These are phyloP conservation scores for Beauveria varroae DNA, from an alignment of 2,329 filamentous ascomycete genomes.

Conservation along the genomic window DNA sequence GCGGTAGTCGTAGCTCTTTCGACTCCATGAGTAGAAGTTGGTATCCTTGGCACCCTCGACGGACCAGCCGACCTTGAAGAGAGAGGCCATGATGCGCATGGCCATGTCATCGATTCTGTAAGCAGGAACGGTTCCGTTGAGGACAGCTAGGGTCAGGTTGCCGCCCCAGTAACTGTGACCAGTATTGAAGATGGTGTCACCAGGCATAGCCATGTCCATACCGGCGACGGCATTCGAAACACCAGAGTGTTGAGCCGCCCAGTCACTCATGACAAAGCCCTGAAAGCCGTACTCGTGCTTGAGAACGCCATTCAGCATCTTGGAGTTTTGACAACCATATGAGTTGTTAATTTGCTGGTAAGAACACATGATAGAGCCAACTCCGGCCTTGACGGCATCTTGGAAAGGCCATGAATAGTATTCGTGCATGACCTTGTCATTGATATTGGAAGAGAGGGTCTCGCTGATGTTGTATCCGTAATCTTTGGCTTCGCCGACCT, in stretches of 20 bases:
- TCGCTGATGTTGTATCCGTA: conserved; percentile 56
- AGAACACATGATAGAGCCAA: conserved; percentile 57
- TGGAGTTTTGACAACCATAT: conserved; percentile 72
- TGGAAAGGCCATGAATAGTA: conserved; percentile 73
- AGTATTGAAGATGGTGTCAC: conserved; percentile 69
- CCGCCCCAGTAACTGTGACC: conserved; percentile 72
- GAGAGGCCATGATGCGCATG: conserved; percentile 68
- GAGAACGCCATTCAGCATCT: conserved; percentile 65
- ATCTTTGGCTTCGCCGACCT: conserved; percentile 45
- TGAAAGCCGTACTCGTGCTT: conserved; percentile 78
- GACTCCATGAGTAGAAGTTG: conserved; percentile 87
- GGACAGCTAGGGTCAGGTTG: conserved; percentile 78
- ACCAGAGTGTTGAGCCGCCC: conserved; percentile 67
- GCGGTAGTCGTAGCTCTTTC: conserved; percentile 63
- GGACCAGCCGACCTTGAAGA: conserved; percentile 57
- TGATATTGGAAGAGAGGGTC: conserved; percentile 52
- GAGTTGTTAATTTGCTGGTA: conserved; percentile 78
- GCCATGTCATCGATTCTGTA: conserved; percentile 91
- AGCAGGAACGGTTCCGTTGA: conserved; percentile 83
- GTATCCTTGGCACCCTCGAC: conserved; percentile 39
- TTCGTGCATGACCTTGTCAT: conserved; percentile 69
- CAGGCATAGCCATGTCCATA: conserved; percentile 84
- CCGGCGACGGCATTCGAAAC: conserved; percentile 61
- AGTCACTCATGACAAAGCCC: conserved; percentile 75
- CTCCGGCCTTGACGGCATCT: conserved; percentile 61